Percentiles rank a stretch among this genome's conserved stretches.
phyloP scores from a whole-genome alignment of 208 protist species.

The Tritrichomonas foetus region DNA sequence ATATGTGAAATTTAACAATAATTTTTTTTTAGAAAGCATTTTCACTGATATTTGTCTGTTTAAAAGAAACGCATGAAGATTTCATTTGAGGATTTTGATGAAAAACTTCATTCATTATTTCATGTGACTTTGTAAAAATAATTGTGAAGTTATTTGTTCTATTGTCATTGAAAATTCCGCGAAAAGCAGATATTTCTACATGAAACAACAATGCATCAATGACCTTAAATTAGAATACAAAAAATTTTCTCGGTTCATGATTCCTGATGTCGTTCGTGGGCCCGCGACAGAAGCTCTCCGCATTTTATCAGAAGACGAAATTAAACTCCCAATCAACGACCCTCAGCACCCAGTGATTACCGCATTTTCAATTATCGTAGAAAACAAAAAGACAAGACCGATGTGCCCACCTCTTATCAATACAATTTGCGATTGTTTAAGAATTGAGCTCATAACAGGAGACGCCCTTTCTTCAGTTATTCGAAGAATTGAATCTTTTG shows the following conservation, averaged over 20 bases:
- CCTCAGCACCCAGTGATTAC: neutral
- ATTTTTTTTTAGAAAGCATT: no score
- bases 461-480: neutral
- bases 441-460: neutral
- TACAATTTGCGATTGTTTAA: neutral
- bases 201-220: no score
- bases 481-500: neutral
- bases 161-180: no score
- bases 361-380: neutral
- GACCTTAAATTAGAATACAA: neutral
- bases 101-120: no score
- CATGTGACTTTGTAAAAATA: no score
- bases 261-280: neutral
- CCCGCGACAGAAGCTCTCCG: neutral
- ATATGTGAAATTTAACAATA: no score
- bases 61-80: no score
- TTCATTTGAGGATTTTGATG: no score
- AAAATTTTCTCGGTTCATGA: constrained; percentile 1
- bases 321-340: neutral
- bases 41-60: no score
- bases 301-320: neutral
- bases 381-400: neutral
- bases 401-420: neutral
- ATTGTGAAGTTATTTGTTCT: no score
- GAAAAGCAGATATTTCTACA: no score